Conservation (phyloP, 768 basidiomycete species). For the Trametes coccinea region DNA sequence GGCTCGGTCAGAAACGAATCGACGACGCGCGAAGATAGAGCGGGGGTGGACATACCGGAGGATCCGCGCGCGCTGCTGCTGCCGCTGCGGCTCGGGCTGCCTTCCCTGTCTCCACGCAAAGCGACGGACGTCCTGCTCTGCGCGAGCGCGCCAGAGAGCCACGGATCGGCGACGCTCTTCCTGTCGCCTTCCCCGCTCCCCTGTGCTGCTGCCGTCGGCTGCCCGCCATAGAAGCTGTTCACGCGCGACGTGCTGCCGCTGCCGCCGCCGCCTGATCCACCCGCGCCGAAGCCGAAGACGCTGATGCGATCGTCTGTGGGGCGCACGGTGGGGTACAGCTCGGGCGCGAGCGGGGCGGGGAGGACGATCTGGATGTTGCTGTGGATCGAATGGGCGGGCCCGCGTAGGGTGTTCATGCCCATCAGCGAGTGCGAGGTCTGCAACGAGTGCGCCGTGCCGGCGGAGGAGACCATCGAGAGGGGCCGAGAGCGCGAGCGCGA, state of each 20-base stretch:
- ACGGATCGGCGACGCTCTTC: conserved; percentile 19
- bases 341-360: conserved; percentile 61
- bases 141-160: conserved; percentile 18
- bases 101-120: conserved; percentile 1
- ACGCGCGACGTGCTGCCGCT: not conserved
- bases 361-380: conserved; percentile 67
- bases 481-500: conserved; percentile 35
- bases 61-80: conserved; percentile 9
- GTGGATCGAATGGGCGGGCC: conserved; percentile 61
- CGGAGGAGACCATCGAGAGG: conserved; percentile 41
- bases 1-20: not conserved
- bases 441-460: conserved; percentile 25
- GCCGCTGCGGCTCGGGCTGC: conserved; percentile 5
- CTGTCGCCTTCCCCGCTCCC: conserved; percentile 11
- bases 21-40: too few relatives aligned
- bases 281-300: conserved; percentile 3
- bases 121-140: conserved; percentile 1
- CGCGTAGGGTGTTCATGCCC: conserved; percentile 41
- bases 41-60: conserved; percentile 4
- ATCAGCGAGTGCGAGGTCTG: conserved; percentile 27
- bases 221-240: conserved; percentile 8
- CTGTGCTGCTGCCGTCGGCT: not conserved
- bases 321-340: conserved; percentile 19
- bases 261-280: not conserved
- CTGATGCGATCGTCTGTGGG: conserved; percentile 7